Evolutionary conservation across 768 basidiomycete species (phyloP).

Genomic region (Amylocystis lapponica): DNA sequence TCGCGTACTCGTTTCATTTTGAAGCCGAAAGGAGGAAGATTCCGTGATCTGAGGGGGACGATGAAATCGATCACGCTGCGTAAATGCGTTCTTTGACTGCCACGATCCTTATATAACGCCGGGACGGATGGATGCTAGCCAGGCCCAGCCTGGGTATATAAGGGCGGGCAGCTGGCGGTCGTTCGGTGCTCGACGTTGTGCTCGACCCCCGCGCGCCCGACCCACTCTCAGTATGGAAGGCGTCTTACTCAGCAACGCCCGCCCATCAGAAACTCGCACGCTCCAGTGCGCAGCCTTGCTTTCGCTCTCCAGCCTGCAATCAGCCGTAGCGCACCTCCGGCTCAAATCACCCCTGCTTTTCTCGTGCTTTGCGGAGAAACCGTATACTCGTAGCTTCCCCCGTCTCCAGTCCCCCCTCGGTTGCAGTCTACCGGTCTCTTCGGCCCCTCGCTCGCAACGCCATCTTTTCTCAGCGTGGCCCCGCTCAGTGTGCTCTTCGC

Average conservation of each 20-base stretch:
- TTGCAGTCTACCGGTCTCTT: constrained; percentile 1
- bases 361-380: no score
- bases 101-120: constrained; percentile 13
- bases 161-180: background rate
- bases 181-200: constrained; percentile 5
- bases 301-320: no score
- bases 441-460: constrained; percentile 10
- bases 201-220: no score
- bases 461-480: constrained; percentile 14
- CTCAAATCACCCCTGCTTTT: no score
- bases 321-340: no score
- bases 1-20: constrained; percentile 6
- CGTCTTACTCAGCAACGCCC: no score
- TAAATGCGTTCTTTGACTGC: constrained; percentile 13
- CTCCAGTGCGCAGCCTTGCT: background rate
- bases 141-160: background rate
- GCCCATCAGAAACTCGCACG: no score
- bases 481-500: constrained; percentile 9
- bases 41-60: constrained; percentile 14
- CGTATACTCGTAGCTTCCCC: no score
- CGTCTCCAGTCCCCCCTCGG: background rate
- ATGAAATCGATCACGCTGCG: constrained; percentile 20
- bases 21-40: constrained; percentile 13
- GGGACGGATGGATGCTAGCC: constrained; percentile 1
- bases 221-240: no score